These are phyloP conservation scores for Puccinellia tenuiflora DNA, from an alignment of 176 grass and related monocot genomes.

Conservation along the genomic window DNA sequence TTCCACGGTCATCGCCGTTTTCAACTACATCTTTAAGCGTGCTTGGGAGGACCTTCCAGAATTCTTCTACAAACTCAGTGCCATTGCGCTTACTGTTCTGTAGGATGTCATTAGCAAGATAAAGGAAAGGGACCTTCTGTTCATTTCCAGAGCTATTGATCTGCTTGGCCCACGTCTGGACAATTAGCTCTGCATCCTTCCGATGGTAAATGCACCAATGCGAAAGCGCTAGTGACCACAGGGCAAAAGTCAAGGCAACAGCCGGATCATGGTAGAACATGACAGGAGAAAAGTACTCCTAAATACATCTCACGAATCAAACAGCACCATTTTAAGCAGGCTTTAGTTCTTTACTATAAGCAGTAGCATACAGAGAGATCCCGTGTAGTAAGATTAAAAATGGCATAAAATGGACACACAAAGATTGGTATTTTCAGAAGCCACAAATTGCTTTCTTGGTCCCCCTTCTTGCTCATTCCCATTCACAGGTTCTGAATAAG, in stretches of 20 bases:
- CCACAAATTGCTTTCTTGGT: not conserved
- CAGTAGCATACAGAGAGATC: not conserved
- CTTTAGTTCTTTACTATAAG: constrained; percentile 6
- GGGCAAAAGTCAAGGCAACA: constrained; percentile 53
- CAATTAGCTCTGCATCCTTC: constrained; percentile 81
- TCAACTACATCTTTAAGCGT: constrained; percentile 72
- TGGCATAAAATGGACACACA: not conserved
- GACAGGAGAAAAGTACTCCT: constrained; percentile 2
- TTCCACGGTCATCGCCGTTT: constrained; percentile 72
- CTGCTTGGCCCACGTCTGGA: constrained; percentile 93
- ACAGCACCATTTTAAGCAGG: not conserved
- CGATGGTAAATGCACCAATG: constrained; percentile 99
- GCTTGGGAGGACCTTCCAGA: constrained; percentile 96
- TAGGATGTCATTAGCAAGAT: constrained; percentile 97
- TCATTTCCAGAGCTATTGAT: constrained; percentile 77
- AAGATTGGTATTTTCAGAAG: not conserved
- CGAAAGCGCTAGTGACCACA: constrained; percentile 61
- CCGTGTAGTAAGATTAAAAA: not conserved
- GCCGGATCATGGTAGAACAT: not conserved
- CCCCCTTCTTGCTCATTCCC: not conserved
- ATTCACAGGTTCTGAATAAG: constrained; percentile 6
- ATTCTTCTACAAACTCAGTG: constrained; percentile 94
- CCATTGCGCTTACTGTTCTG: constrained; percentile 95
- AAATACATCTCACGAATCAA: not conserved
- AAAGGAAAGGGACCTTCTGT: constrained; percentile 67